phyloP scores from a whole-genome alignment of 169 alveolate genomes.

The Theileria equi region DNA sequence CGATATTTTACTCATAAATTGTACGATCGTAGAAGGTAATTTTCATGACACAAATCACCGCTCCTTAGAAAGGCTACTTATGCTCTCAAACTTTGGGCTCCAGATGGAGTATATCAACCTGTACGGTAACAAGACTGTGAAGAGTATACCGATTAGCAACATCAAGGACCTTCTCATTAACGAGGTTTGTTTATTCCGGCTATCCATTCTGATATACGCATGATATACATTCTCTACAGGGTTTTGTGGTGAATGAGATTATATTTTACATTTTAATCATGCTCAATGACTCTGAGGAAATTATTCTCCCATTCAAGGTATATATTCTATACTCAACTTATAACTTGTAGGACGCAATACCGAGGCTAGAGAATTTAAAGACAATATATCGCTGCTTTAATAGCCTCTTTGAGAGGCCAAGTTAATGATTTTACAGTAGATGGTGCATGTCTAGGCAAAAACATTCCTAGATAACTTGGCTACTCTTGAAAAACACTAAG shows the following conservation, averaged over 20 bases:
- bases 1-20: neutral
- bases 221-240: slow-evolving; percentile 17
- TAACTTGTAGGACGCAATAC: slow-evolving; percentile 22
- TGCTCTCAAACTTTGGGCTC: slow-evolving; percentile 38
- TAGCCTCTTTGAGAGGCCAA: slow-evolving; percentile 7
- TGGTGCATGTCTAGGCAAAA: no score
- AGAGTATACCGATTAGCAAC: slow-evolving; percentile 16
- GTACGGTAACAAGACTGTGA: neutral
- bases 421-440: no score
- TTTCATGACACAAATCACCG: neutral
- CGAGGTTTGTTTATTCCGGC: slow-evolving; percentile 29
- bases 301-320: slow-evolving; percentile 52
- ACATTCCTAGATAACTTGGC: no score
- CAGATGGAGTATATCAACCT: slow-evolving; percentile 31
- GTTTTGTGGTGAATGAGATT: slow-evolving; percentile 27
- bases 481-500: no score
- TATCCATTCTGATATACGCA: neutral
- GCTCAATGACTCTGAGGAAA: slow-evolving; percentile 28
- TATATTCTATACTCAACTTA: no score
- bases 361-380: slow-evolving; percentile 12
- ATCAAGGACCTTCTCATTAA: slow-evolving; percentile 36
- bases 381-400: slow-evolving; percentile 27
- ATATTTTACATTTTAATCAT: slow-evolving; percentile 43
- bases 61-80: slow-evolving; percentile 39
- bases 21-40: slow-evolving; percentile 5